phyloP scores from a whole-genome alignment of 1,139 yeast species.

The Candida sp. region DNA sequence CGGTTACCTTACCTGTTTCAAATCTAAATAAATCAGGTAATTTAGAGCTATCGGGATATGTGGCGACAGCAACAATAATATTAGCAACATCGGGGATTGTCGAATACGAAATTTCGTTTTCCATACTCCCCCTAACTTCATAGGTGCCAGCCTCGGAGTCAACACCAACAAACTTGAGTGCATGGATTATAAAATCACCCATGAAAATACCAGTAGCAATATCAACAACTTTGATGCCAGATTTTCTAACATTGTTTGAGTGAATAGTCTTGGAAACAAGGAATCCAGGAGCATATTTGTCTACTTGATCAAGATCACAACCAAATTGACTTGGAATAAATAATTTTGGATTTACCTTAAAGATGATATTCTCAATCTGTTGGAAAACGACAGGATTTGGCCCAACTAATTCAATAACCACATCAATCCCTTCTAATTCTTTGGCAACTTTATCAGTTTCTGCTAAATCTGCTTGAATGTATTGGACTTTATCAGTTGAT shows the following conservation, averaged over 20 bases:
- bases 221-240: conserved; percentile 52
- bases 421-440: conserved; percentile 48
- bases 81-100: conserved; percentile 47
- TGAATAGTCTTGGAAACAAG: conserved; percentile 36
- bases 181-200: conserved; percentile 31
- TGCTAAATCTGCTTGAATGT: conserved; percentile 26
- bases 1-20: conserved; percentile 36
- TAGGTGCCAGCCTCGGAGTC: conserved; percentile 30
- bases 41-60: conserved; percentile 26
- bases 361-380: conserved; percentile 29
- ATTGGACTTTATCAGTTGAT: conserved; percentile 38
- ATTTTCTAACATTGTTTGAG: conserved; percentile 32
- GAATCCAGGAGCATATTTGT: conserved; percentile 28
- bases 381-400: conserved; percentile 20
- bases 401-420: conserved; percentile 42
- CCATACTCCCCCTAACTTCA: conserved; percentile 41
- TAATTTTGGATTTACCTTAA: conserved; percentile 43
- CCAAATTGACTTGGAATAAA: conserved; percentile 68
- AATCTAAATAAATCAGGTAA: conserved; percentile 48
- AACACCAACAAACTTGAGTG: conserved; percentile 36
- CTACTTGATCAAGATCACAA: conserved; percentile 23
- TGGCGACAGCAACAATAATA: conserved; percentile 36
- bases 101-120: conserved; percentile 27
- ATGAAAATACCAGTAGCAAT: conserved; percentile 44
- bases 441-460: conserved; percentile 21